A percentile compares a stretch with the other conserved stretches of the same genome.
Conservation (phyloP, 208 protist genomes). For the Histomonas meleagridis region DNA sequence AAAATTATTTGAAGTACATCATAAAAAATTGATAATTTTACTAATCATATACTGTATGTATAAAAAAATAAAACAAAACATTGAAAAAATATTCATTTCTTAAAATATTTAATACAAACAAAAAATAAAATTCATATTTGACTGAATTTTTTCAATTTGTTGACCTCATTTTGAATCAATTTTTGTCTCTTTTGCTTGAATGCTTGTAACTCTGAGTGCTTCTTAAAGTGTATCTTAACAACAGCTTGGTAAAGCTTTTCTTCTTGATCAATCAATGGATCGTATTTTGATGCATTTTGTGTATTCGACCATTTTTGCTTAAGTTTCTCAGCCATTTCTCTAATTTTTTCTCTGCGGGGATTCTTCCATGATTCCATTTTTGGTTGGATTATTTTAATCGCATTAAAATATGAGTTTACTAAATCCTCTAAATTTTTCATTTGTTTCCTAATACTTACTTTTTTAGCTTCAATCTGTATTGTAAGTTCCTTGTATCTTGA, state of each 20-base stretch:
- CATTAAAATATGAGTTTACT: not conserved
- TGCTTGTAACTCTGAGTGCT: not conserved
- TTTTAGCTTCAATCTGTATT: not conserved
- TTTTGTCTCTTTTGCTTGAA: not conserved
- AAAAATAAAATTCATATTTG: too few relatives aligned
- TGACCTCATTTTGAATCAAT: not conserved
- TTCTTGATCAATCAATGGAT: not conserved
- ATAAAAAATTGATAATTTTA: too few relatives aligned
- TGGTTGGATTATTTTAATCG: not conserved
- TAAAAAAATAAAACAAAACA: too few relatives aligned
- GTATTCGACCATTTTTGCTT: constrained; percentile 18
- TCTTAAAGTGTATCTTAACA: not conserved
- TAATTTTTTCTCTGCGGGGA: not conserved
- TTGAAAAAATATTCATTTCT: too few relatives aligned
- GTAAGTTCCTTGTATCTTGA: not conserved
- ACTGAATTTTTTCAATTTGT: too few relatives aligned
- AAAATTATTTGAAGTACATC: too few relatives aligned
- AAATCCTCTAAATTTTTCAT: not conserved
- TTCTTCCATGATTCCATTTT: constrained; percentile 17
- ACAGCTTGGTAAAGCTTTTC: not conserved
- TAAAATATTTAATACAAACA: too few relatives aligned
- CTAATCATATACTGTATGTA: too few relatives aligned
- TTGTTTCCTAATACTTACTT: not conserved
- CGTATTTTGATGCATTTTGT: not conserved
- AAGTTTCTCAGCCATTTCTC: not conserved